phyloP scores from a whole-genome alignment of 192 early-diverging fungal genomes.

The Mortierella claussenii region DNA sequence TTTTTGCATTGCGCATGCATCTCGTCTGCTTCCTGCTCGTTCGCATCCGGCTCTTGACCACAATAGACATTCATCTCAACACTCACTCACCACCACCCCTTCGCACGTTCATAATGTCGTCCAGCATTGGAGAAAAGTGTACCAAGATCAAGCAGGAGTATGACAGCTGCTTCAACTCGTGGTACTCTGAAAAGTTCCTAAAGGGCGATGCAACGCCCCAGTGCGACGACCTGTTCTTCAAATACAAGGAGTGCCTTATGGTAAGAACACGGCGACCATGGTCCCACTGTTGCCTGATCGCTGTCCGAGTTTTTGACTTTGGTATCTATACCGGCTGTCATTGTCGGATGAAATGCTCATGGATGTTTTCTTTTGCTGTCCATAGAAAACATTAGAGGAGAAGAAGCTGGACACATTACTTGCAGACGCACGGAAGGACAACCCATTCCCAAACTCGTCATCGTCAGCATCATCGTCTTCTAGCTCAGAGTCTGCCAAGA shows the following conservation, averaged over 20 bases:
- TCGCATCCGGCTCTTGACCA: too few species aligned
- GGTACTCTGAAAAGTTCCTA: constrained; percentile 96
- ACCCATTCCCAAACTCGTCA: constrained; percentile 62
- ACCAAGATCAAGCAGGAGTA: constrained; percentile 87
- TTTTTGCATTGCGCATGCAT: background rate
- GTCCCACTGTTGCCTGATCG: too few species aligned
- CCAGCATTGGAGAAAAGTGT: constrained; percentile 75
- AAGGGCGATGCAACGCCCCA: constrained; percentile 81
- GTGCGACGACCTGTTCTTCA: constrained; percentile 87
- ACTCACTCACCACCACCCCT: background rate
- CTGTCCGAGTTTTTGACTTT: too few species aligned
- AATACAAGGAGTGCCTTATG: constrained; percentile 87
- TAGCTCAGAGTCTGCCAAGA: constrained; percentile 16
- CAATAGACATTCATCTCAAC: background rate
- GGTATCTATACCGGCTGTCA: too few species aligned
- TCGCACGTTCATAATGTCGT: constrained; percentile 56
- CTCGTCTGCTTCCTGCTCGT: too few species aligned
- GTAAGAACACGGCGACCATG: constrained; percentile 50
- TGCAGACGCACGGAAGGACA: constrained; percentile 82
- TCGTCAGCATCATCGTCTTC: constrained; percentile 24
- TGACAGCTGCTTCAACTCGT: constrained; percentile 93
- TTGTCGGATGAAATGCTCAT: background rate
- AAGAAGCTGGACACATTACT: constrained; percentile 89
- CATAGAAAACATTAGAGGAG: constrained; percentile 77
- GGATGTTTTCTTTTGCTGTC: background rate